phyloP scores from a whole-genome alignment of 257 asterid species.

The Penstemon davidsonii region DNA sequence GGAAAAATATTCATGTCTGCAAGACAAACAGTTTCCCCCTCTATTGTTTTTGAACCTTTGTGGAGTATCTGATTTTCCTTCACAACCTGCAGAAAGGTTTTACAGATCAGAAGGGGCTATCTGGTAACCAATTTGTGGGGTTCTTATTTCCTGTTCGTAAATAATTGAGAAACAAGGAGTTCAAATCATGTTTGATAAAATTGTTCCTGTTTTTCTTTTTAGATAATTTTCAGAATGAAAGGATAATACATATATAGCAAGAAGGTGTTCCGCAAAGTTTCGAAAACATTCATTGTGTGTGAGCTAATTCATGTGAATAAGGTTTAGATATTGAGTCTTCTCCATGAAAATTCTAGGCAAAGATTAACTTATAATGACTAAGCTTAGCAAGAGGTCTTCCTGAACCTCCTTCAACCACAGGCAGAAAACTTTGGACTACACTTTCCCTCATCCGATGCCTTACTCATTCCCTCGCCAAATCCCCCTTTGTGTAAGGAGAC shows the following conservation, averaged over 20 bases:
- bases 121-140: conserved; percentile 15
- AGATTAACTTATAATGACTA: neutral
- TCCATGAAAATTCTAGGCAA: neutral
- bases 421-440: neutral
- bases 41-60: conserved; percentile 72
- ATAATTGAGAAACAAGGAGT: neutral
- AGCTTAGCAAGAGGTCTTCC: conserved; percentile 9
- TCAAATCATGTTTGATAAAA: conserved; percentile 17
- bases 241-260: neutral
- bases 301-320: neutral
- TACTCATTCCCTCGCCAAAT: too few species aligned
- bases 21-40: conserved; percentile 75
- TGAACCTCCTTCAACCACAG: neutral
- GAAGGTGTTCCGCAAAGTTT: neutral
- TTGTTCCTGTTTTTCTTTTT: neutral
- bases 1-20: conserved; percentile 87
- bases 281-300: neutral
- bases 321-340: neutral
- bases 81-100: conserved; percentile 60
- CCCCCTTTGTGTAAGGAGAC: too few species aligned
- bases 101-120: conserved; percentile 10
- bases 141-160: neutral
- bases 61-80: conserved; percentile 96
- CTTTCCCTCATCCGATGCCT: neutral
- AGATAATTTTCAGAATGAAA: neutral